Base-by-base conservation (phyloP, 768 basidiomycete species). In the Tulasnella sp. region DNA sequence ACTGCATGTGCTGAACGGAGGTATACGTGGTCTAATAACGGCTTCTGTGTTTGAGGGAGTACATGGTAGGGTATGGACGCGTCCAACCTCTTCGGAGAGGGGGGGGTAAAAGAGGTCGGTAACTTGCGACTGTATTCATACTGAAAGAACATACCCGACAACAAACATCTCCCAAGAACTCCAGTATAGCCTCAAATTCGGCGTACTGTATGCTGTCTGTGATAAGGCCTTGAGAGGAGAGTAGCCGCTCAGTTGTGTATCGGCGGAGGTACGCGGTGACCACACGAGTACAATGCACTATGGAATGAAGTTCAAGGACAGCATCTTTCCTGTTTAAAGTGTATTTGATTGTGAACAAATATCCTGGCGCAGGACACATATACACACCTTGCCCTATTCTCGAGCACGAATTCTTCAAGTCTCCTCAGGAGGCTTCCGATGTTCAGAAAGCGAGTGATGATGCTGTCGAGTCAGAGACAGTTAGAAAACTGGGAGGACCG, bases 391-490 rank as follows among this genome's bases (percentile, higher is more conserved):
- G 82, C 80, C 71, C 89, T 88, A n/a, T 92, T 83, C 10, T 82
- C 81, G 21, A 84, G 84, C 4, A 91, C 81, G 4, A 93, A 83
- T 3, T 85, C 84, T 75, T 95, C 93, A 9, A 95, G 83, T 31
- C 94, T 89, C 71, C 93, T 89, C 52, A 93, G 83, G 3, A 91
- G 84, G 0, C 90, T 90, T 9, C 94, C 94, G 73, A 95, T 91
- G 9, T 86, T 88, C 40, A 93, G 80, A 84, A 95, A 95, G 8
- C 91, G 88, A 48, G 86, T 84, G 34, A 91, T 84, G 8, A 92
- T 83, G 84, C 93, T 94, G 80, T n/a, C 62, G 36, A 24, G 36
- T 74, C 1, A 36, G 24, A 39, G 31, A 34, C 21, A 19, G 16
- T 78, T 21, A 39, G 21, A 74, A 36, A 42, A 14, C 8, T 0